Base-by-base conservation (phyloP, 176 grass and related monocot species). In the Chrysopogon serrulatus region DNA sequence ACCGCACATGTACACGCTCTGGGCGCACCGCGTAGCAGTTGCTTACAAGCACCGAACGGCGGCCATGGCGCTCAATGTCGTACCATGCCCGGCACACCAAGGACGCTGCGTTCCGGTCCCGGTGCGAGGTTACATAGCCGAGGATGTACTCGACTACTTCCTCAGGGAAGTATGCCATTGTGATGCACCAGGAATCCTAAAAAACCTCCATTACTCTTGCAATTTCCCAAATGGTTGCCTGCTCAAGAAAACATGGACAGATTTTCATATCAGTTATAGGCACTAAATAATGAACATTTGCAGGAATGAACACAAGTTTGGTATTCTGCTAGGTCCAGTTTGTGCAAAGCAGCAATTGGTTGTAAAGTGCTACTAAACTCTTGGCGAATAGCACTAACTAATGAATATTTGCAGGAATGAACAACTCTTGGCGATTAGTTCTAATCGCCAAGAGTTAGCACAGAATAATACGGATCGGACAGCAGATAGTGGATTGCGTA, bases 141-240 rank as follows among this genome's bases (percentile, higher is more conserved):
- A 97, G 89, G 36, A 97, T 97, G 28, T 90, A 74, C 74, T 92
- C 92, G 9, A 90, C 82, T 54, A 94, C 92, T 74, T 90, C 94
- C 35, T 92, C 88, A 0, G 94, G 92, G 44, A 97, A 87, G 92
- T 89, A 97, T 17, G 62, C 85, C 92, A 97, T 94, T 26, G 53
- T 62, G 39, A 10, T 9, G 35, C 15, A 56, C 21, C 42, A 4
- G 21, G 40, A 37, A 74, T 72, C 64, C 59, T 82, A 73, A 76
- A 8, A 33, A 47, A 41, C 4, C 44, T 3, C 27, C 4, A 27
- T 84, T 31, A 62, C 14, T 16, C 37, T 11, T 45, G 21, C 21
- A 27, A 40, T 5, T 39, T n/a, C 41, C 5, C 64, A 24, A 67
- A 14, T 34, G 10, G 23, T 15, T 8, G 34, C 49, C 63, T 81